phyloP scores from a whole-genome alignment of 768 basidiomycete species.

The Rubroboletus satanas region DNA sequence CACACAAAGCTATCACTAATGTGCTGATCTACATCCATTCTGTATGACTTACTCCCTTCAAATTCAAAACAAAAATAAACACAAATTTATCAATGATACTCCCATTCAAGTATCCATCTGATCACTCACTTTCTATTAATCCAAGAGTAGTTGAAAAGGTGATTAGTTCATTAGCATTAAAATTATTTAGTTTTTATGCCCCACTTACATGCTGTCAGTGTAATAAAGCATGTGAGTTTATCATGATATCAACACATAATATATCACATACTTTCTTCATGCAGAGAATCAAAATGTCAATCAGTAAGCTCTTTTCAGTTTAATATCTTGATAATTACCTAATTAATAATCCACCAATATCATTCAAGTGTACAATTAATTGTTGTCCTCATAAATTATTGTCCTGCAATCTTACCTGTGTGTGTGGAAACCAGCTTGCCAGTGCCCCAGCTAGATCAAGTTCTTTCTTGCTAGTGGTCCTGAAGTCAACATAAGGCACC shows the following conservation, averaged over 20 bases:
- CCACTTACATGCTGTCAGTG: not conserved
- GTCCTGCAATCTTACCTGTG: not conserved
- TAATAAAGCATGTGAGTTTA: not conserved
- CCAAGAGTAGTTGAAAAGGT: too few relatives aligned
- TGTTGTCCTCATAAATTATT: not conserved
- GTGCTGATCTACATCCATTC: too few relatives aligned
- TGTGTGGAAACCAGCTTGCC: not conserved
- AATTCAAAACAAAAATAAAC: too few relatives aligned
- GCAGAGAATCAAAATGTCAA: not conserved
- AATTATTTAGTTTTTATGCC: not conserved
- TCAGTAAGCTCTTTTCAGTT: not conserved
- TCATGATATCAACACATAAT: not conserved
- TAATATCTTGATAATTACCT: not conserved
- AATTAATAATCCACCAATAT: not conserved
- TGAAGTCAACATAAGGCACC: not conserved
- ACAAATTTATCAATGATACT: too few relatives aligned
- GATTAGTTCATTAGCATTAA: too few relatives aligned
- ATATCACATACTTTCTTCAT: not conserved
- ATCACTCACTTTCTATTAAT: too few relatives aligned
- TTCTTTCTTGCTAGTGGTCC: accelerated
- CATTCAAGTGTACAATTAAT: not conserved
- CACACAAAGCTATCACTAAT: too few relatives aligned
- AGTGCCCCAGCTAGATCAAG: not conserved
- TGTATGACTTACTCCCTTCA: too few relatives aligned
- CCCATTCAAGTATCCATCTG: too few relatives aligned